Conservation (phyloP, 2,329 filamentous ascomycete genomes). For the Orbilia blumenaviensis region DNA sequence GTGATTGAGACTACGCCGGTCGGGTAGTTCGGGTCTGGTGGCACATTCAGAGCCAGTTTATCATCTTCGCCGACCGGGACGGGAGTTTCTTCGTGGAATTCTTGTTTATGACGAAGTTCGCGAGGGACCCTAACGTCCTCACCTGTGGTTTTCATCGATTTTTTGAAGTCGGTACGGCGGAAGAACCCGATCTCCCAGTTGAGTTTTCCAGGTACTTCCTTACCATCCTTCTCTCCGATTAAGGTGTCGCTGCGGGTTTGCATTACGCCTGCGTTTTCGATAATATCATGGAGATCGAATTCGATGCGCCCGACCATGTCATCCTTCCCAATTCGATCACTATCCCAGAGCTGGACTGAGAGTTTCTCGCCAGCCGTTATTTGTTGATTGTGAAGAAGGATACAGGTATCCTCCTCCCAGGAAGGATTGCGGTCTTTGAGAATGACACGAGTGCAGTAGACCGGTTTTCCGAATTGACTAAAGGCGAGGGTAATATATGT, state of each 20-base stretch:
- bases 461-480: conserved; percentile 74
- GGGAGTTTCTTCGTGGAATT: conserved; percentile 89
- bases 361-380: conserved; percentile 76
- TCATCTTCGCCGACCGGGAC: conserved; percentile 76
- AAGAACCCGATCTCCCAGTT: conserved; percentile 98
- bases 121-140: conserved; percentile 78
- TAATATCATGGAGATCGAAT: conserved; percentile 86
- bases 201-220: conserved; percentile 88
- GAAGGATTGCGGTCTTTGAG: conserved; percentile 72
- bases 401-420: conserved; percentile 75
- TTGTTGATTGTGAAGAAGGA: conserved; percentile 76
- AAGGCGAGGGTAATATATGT: conserved; percentile 95
- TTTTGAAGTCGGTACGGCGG: conserved; percentile 85
- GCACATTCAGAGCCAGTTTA: conserved; percentile 86
- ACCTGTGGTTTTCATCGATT: conserved; percentile 84
- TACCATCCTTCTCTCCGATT: conserved; percentile 81
- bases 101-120: conserved; percentile 75
- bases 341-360: conserved; percentile 78
- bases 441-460: conserved; percentile 67
- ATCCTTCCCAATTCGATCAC: conserved; percentile 75
- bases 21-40: conserved; percentile 95
- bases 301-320: conserved; percentile 79
- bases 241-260: conserved; percentile 87
- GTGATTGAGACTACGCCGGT: conserved; percentile 86
- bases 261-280: conserved; percentile 92